phyloP scores from a whole-genome alignment of 2,329 filamentous ascomycete genomes.

The Hymenoscyphus salicellus region DNA sequence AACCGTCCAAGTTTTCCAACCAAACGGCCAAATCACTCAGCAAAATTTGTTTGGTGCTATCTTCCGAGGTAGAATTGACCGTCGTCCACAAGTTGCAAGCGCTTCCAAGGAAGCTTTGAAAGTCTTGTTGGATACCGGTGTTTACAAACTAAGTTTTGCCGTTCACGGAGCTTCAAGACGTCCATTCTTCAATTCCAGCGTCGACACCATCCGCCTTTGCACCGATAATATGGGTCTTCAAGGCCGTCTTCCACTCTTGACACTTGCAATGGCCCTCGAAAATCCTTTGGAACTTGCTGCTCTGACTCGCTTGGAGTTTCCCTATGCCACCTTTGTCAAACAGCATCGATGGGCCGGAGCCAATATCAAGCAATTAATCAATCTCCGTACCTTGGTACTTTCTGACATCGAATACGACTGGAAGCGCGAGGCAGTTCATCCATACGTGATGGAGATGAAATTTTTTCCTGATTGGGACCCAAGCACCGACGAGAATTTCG shows the following conservation, averaged over 20 bases:
- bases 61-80: background rate
- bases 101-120: background rate
- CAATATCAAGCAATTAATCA: no score
- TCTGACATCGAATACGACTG: no score
- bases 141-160: conserved; percentile 3
- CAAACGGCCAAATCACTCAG: background rate
- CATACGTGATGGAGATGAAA: no score
- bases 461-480: no score
- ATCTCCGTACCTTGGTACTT: no score
- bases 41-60: background rate
- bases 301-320: no score
- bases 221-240: background rate
- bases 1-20: background rate
- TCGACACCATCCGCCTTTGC: background rate
- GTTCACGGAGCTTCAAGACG: background rate
- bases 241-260: background rate
- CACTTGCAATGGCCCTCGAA: no score
- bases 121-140: background rate
- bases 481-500: no score
- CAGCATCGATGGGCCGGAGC: no score
- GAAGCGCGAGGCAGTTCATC: no score
- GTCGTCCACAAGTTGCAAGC: background rate
- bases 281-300: no score
- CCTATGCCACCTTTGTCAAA: no score
- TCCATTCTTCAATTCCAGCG: background rate